phyloP scores from a whole-genome alignment of 352 stramenopile species.

The Globisporangium recalcitrans region DNA sequence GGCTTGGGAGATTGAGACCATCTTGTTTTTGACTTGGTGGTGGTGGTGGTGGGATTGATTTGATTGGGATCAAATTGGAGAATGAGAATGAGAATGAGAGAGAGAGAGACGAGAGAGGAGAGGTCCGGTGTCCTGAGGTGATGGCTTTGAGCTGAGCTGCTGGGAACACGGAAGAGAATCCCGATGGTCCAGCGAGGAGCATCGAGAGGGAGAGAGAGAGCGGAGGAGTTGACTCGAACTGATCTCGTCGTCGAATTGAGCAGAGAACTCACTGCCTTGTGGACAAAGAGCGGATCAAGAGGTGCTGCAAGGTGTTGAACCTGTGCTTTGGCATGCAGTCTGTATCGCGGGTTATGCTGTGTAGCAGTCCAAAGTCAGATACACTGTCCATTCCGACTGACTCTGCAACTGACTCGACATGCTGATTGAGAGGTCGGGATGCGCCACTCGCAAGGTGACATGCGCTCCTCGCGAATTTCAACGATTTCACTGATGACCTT shows the following conservation, averaged over 20 bases:
- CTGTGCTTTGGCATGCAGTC: neutral
- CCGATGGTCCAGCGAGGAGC: conserved; percentile 3
- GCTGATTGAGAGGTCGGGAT: neutral
- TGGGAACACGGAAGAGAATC: neutral
- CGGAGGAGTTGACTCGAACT: neutral
- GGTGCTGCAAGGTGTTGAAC: neutral
- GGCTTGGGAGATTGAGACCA: neutral
- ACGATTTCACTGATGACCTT: neutral
- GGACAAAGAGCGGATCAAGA: neutral
- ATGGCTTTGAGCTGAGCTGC: neutral
- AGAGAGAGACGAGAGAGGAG: neutral
- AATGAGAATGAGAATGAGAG: neutral
- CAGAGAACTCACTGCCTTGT: neutral
- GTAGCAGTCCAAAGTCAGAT: neutral
- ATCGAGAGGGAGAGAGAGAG: no score
- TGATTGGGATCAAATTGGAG: conserved; percentile 5
- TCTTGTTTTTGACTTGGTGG: no score
- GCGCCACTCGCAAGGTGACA: neutral
- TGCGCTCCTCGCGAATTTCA: neutral
- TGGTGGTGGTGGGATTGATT: neutral
- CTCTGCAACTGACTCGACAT: neutral
- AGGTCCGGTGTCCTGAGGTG: neutral
- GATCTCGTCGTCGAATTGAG: neutral
- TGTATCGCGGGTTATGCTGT: neutral
- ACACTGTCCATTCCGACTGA: neutral